Conservation (phyloP, 1,284 basidiomycete genomes). For the Coniferiporia weirii region DNA sequence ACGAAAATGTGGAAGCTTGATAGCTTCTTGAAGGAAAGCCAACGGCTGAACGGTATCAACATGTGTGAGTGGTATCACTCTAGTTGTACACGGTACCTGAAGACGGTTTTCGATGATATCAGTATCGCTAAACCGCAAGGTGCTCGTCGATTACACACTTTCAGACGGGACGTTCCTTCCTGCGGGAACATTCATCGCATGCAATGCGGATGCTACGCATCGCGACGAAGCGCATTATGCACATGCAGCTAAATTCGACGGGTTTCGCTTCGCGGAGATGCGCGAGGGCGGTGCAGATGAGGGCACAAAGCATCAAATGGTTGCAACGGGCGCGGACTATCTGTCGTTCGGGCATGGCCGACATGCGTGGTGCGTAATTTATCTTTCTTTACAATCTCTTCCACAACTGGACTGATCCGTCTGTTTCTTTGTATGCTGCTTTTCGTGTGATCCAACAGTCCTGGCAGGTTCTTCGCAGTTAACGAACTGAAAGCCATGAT, state of each 20-base stretch:
- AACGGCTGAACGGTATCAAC: constrained; percentile 28
- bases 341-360: constrained; percentile 29
- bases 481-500: constrained; percentile 43
- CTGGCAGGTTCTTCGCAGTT: constrained; percentile 44
- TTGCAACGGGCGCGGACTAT: constrained; percentile 24
- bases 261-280: constrained; percentile 35
- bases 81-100: no score
- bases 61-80: neutral
- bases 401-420: neutral
- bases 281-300: constrained; percentile 24
- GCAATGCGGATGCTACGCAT: constrained; percentile 25
- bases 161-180: constrained; percentile 39
- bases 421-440: neutral
- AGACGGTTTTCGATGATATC: neutral
- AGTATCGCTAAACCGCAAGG: constrained; percentile 32
- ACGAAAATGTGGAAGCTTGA: constrained; percentile 41
- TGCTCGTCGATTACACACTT: constrained; percentile 34
- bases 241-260: constrained; percentile 27
- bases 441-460: constrained; percentile 23
- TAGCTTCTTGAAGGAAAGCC: constrained; percentile 43
- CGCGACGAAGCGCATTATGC: constrained; percentile 26
- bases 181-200: constrained; percentile 29
- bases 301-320: constrained; percentile 22
- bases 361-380: constrained; percentile 27
- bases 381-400: neutral